These are phyloP conservation scores for Psilocybe subaeruginosa DNA, from an alignment of 768 basidiomycete species.

Conservation along the genomic window DNA sequence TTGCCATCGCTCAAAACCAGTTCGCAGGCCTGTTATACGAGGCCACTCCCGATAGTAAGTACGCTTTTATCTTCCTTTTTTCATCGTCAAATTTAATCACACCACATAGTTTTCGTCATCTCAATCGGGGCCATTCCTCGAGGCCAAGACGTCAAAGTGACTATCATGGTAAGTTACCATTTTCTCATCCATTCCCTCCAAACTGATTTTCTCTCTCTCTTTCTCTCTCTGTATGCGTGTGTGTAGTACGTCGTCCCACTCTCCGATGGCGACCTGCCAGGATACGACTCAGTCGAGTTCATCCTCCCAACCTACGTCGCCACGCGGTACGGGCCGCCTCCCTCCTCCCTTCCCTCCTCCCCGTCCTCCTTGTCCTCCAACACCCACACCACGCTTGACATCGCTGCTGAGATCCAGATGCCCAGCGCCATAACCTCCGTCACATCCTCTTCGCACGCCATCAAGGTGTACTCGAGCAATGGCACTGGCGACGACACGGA, in stretches of 20 bases:
- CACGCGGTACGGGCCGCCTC: slow-evolving; percentile 2
- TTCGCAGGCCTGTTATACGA: slow-evolving; percentile 9
- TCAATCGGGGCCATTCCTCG: slow-evolving; percentile 9
- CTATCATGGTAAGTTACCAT: slow-evolving; percentile 3
- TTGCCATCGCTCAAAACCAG: slow-evolving; percentile 4
- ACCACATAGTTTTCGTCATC: slow-evolving; percentile 8
- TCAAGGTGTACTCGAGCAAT: not conserved
- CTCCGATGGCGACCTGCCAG: slow-evolving; percentile 8
- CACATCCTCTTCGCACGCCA: not conserved
- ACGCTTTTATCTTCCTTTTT: not conserved
- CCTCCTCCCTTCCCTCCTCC: not conserved
- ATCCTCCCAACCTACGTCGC: slow-evolving; percentile 2
- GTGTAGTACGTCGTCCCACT: slow-evolving; percentile 7
- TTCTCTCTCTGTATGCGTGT: no score
- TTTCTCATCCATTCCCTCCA: no score
- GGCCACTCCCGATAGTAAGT: slow-evolving; percentile 8
- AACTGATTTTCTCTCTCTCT: no score
- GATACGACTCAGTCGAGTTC: slow-evolving; percentile 8
- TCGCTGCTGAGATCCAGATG: not conserved
- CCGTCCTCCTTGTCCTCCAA: not conserved
- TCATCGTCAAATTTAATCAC: not conserved
- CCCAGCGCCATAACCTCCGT: not conserved
- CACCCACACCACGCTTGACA: not conserved
- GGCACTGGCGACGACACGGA: not conserved
- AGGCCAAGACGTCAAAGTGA: slow-evolving; percentile 9